Base-by-base conservation (phyloP, 306 rosid genomes). In the Abrus precatorius region DNA sequence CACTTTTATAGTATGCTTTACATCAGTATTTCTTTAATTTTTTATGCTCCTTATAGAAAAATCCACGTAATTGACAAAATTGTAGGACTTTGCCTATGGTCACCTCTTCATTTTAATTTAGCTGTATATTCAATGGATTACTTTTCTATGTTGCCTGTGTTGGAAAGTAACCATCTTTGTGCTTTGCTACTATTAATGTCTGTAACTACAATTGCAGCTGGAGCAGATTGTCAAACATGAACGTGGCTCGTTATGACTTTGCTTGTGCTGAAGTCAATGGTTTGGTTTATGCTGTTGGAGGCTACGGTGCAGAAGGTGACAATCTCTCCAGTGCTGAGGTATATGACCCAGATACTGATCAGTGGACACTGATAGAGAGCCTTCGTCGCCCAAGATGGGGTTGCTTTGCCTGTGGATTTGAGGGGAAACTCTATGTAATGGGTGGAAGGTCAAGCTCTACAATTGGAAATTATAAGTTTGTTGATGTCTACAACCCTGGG, bases 381-480 rank as follows among this genome's bases (percentile, higher is more conserved):
- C 88, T 95, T 33, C 99, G 97, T 36, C 97, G 99, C 20, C 99
- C 99, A 1, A 86, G 99, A 77, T 92, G 91, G 82, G 99, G 99
- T 43, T 95, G 98, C 80, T 92, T 95, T 79, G 97, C 98, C 2
- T 93, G 94, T 76, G 98, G 91, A 49, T 90, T 95, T 12, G 97
- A 88, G 54, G 99, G 97, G 12, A 95, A 93, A 87, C 92, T 93
- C 73, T 95, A 95, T 74, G 97, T 95, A 38, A 92, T 95, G 99
- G 97, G 99, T 9, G 99, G 99, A 82, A 90, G 99, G 86, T 95
- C 99, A 34, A 95, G 85, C 88, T 92, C 91, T 76, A 95, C 97
- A 7, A 95, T 93, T 78, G 99, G 99, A 53, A 87, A 95, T 53
- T 95, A 98, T 10, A 95, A 88, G 91, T 95, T 56, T 45, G 94